phyloP scores from a whole-genome alignment of 2,329 filamentous ascomycete genomes.

The Phaeophleospora eucalypticola region DNA sequence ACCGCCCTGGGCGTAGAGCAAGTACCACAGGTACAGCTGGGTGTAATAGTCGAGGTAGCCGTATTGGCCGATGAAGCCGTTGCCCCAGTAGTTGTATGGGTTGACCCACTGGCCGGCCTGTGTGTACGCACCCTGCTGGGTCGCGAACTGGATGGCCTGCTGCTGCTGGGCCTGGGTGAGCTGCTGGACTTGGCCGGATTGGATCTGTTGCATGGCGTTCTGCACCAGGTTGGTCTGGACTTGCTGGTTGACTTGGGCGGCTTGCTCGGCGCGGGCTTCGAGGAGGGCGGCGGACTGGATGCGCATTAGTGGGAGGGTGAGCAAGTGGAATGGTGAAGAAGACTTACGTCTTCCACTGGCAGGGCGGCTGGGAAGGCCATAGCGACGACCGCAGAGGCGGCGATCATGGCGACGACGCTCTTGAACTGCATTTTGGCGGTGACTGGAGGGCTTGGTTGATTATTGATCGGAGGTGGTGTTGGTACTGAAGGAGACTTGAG shows the following conservation, averaged over 20 bases:
- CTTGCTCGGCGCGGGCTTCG: conserved; percentile 5
- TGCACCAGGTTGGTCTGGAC: not conserved
- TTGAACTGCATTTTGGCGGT: conserved; percentile 5
- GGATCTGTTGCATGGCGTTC: not conserved
- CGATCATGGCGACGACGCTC: conserved; percentile 7
- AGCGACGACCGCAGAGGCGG: conserved; percentile 13
- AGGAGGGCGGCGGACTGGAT: no score
- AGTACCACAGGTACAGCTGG: no score
- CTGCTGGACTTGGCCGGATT: not conserved
- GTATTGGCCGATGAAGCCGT: no score
- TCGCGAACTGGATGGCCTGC: not conserved
- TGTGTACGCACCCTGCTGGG: not conserved
- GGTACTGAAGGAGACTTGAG: not conserved
- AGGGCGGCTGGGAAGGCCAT: not conserved
- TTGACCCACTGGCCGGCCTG: not conserved
- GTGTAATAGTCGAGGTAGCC: no score
- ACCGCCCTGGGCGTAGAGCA: no score
- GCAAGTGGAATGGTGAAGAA: no score
- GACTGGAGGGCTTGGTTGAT: not conserved
- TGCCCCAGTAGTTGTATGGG: not conserved
- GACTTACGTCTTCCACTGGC: not conserved
- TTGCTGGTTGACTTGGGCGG: not conserved
- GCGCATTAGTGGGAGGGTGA: no score
- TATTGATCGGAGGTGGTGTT: not conserved
- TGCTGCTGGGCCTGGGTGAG: not conserved